Conservation (phyloP, 148 eudicot genomes). For the Dianthus caryophyllus region DNA sequence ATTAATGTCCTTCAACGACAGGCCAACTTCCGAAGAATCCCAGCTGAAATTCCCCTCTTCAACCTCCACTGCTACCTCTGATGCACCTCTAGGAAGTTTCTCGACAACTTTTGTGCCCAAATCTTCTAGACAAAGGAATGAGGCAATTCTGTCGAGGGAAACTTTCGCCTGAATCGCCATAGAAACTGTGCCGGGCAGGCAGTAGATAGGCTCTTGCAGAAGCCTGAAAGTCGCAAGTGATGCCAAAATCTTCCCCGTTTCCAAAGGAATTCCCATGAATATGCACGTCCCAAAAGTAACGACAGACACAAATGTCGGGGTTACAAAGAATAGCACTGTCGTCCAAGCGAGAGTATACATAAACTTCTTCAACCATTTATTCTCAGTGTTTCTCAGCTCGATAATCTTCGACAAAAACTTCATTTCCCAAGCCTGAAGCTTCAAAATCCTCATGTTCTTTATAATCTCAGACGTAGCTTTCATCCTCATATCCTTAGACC, state of each 20-base stretch:
- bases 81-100: constrained; percentile 31
- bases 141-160: constrained; percentile 46
- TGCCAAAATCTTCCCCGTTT: constrained; percentile 36
- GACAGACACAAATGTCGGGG: constrained; percentile 38
- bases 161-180: constrained; percentile 44
- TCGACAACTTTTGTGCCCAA: constrained; percentile 30
- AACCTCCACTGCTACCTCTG: constrained; percentile 38
- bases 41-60: constrained; percentile 41
- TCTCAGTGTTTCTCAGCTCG: constrained; percentile 32
- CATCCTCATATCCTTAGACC: constrained; percentile 39
- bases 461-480: constrained; percentile 39
- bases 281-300: constrained; percentile 30
- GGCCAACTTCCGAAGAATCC: constrained; percentile 26
- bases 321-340: constrained; percentile 31
- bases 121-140: constrained; percentile 46
- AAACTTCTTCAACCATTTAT: constrained; percentile 30
- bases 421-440: constrained; percentile 50
- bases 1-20: constrained; percentile 35
- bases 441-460: constrained; percentile 39
- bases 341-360: constrained; percentile 23
- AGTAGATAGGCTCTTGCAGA: constrained; percentile 41
- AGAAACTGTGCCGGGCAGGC: constrained; percentile 40
- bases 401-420: constrained; percentile 36
- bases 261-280: constrained; percentile 35
- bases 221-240: constrained; percentile 43